Evolutionary conservation across 2,329 filamentous ascomycete species (phyloP).

Genomic region (Triangularia verruculosa): DNA sequence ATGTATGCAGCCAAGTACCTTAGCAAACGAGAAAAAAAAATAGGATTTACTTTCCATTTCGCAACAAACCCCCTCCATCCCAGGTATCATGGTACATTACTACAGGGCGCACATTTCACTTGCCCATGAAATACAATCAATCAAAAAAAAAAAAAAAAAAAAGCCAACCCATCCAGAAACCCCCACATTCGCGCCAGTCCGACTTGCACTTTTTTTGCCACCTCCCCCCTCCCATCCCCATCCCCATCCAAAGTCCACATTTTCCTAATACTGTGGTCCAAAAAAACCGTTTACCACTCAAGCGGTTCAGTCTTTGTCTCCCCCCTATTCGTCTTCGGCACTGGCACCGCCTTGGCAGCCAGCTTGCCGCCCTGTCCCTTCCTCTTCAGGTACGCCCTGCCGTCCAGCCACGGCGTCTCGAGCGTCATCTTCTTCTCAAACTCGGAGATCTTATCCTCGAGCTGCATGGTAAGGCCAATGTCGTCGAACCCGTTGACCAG

Average conservation of each 20-base stretch:
- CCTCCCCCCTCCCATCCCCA: background rate
- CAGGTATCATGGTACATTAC: slow-evolving; percentile 4
- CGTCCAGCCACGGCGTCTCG: slow-evolving; percentile 89
- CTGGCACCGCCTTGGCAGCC: slow-evolving; percentile 59
- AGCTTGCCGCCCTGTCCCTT: slow-evolving; percentile 54
- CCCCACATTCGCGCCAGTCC: background rate
- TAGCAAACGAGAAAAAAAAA: background rate
- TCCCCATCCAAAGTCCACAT: background rate
- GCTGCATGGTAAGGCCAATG: slow-evolving; percentile 90
- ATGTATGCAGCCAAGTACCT: too few species aligned
- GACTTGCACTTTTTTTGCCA: background rate
- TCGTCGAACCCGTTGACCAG: slow-evolving; percentile 91
- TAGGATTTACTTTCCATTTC: background rate
- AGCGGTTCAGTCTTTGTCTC: slow-evolving; percentile 80
- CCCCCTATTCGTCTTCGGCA: slow-evolving; percentile 86
- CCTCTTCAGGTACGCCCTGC: slow-evolving; percentile 71
- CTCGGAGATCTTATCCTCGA: slow-evolving; percentile 80
- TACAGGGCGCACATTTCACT: background rate
- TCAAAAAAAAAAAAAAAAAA: background rate
- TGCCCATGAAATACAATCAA: background rate
- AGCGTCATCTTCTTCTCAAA: slow-evolving; percentile 77
- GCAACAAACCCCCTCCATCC: background rate
- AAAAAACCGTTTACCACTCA: slow-evolving; percentile 55
- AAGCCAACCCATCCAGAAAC: background rate
- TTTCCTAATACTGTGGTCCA: background rate